A percentile compares a stretch with the other conserved stretches of the same genome.
Conservation (phyloP, 1,139 yeast species). For the Blastobotrys proliferans region DNA sequence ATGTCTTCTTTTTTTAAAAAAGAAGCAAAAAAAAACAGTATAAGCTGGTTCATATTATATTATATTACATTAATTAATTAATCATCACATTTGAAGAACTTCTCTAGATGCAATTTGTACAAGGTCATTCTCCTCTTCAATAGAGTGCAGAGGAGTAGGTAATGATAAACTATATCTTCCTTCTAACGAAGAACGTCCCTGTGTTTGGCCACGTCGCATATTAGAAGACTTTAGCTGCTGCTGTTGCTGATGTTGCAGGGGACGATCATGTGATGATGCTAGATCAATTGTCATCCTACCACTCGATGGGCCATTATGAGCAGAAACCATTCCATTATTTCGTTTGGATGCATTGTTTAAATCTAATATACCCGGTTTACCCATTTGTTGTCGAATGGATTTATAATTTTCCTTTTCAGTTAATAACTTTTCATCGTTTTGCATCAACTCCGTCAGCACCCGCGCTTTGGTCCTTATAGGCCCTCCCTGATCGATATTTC, state of each 20-base stretch:
- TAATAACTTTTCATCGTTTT: conserved; percentile 29
- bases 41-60: not conserved
- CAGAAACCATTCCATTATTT: not conserved
- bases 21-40: not conserved
- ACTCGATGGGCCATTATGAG: not conserved
- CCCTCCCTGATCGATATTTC: conserved; percentile 32
- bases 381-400: conserved; percentile 31
- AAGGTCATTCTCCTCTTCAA: conserved; percentile 19
- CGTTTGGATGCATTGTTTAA: conserved; percentile 10
- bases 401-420: conserved; percentile 31
- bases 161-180: conserved; percentile 21
- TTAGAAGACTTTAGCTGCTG: too few relatives aligned
- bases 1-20: conserved; percentile 1
- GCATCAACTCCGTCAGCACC: conserved; percentile 27
- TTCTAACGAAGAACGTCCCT: conserved; percentile 4
- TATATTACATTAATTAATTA: not conserved
- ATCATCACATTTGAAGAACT: conserved; percentile 9
- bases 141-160: conserved; percentile 18
- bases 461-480: conserved; percentile 33
- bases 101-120: conserved; percentile 18
- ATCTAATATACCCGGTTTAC: conserved; percentile 31
- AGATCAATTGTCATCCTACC: conserved; percentile 17
- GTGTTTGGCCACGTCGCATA: too few relatives aligned
- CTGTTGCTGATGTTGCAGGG: not conserved
- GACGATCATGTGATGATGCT: conserved; percentile 4